These are phyloP conservation scores for Trichoderma simmonsii DNA, from an alignment of 2,329 filamentous ascomycete species.

Conservation along the genomic window DNA sequence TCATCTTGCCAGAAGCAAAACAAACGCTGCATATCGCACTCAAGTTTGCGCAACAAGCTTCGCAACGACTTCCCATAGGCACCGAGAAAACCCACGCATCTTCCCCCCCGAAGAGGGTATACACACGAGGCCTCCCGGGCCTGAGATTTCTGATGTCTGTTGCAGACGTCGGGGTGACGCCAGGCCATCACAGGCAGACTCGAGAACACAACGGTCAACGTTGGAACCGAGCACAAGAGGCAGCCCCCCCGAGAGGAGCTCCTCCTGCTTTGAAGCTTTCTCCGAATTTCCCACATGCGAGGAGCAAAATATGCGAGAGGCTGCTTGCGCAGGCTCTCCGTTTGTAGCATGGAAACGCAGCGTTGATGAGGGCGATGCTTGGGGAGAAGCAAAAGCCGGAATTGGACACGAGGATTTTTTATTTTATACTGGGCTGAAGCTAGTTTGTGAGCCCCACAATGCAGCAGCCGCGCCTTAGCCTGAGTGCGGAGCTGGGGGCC, in stretches of 20 bases:
- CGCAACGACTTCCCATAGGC: conserved; percentile 91
- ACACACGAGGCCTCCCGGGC: conserved; percentile 29
- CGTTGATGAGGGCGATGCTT: conserved; percentile 83
- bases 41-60: conserved; percentile 78
- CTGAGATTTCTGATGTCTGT: conserved; percentile 92
- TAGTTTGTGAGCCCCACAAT: conserved; percentile 11
- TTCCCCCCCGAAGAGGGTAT: conserved; percentile 21
- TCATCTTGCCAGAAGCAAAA: conserved; percentile 27
- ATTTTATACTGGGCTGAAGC: conserved; percentile 6
- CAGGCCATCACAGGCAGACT: conserved; percentile 81
- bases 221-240: conserved; percentile 28
- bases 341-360: conserved; percentile 95
- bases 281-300: conserved; percentile 98
- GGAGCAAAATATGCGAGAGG: conserved; percentile 21
- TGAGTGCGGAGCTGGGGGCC: background rate
- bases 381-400: conserved; percentile 38
- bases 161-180: conserved; percentile 77
- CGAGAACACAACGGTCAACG: conserved; percentile 24
- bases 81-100: conserved; percentile 28
- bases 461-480: background rate
- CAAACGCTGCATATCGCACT: conserved; percentile 91
- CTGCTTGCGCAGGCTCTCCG: conserved; percentile 45
- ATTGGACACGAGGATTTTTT: background rate
- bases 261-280: conserved; percentile 67
- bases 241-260: background rate